Evolutionary conservation across 1,139 yeast species (phyloP), one percentile per base, ranked within the genome.

Genomic region (Magnusiomyces clavatus): DNA sequence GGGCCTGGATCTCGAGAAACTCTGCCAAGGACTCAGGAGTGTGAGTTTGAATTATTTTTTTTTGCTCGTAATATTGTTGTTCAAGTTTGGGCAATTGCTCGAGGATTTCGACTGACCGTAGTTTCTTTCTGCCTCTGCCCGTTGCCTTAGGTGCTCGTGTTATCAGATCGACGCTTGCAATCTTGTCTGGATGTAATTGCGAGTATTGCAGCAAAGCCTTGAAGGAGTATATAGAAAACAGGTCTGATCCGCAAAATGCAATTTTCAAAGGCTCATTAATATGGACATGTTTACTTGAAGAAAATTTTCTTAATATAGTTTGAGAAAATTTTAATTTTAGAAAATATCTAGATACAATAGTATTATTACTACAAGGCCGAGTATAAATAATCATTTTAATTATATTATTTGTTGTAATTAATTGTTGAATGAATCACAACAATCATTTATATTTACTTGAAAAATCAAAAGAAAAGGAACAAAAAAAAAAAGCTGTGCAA

Each of bases 191-290:
- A 14, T 62, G 56, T 12, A 54, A 24, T n/a, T 56, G 46, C 50
- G 66, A 64, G 45, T 77, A 67, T 2, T 69, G 62, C 1, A 74
- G 57, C 5, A 88, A 67, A 14, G 70, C 73, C 11, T 67, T 60
- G 44, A 89, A 71, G 6, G 90, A 78, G 10, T 69, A 71, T 6
- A 82, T 76, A 57, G 95, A 83, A 68, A 88, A 89, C 41, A 65
- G 66, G 62, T 89, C 97, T 4, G 92, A 80, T 0, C 97, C 97
- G 66, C 90, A 89, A 63, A 82, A 86, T 6, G 87, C 82, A 17
- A 84, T 71, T 46, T 68, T 66, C 51, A 73, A 58, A 12, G 46
- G 50, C n/a, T 24, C 31, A 24, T 24, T 24, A 24, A 5, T 24
- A 24, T 24, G 4, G 8, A 5, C 8, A 24, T 24, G 8, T 24